These are phyloP conservation scores for Inga leiocalycina DNA, from an alignment of 306 rosid species.

Conservation along the genomic window DNA sequence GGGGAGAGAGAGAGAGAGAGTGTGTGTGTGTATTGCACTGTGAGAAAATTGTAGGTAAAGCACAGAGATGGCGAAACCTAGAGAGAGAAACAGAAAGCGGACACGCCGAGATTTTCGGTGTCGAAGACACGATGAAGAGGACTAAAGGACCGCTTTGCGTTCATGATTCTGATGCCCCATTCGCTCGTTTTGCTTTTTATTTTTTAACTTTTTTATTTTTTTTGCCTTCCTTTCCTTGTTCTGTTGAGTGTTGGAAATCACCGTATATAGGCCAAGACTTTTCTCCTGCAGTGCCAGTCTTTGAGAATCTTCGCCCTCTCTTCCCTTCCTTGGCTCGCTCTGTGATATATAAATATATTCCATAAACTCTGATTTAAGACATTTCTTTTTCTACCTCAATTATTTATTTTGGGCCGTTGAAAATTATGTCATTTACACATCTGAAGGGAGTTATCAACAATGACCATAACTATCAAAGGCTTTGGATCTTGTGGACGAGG, in stretches of 20 bases:
- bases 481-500: too few relatives aligned
- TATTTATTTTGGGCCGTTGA: background rate
- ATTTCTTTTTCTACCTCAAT: background rate
- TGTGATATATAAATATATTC: background rate
- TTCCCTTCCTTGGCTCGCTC: background rate
- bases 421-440: background rate
- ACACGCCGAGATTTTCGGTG: constrained; percentile 49
- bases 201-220: too few relatives aligned
- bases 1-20: constrained; percentile 18
- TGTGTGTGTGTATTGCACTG: background rate
- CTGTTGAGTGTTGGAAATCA: constrained; percentile 17
- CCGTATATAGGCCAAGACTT: background rate
- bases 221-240: background rate
- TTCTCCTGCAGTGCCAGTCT: background rate
- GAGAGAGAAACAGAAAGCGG: constrained; percentile 32
- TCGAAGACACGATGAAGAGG: constrained; percentile 44
- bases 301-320: background rate
- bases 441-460: background rate
- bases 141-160: constrained; percentile 41
- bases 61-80: constrained; percentile 20
- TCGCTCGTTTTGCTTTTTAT: constrained; percentile 13
- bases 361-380: too few relatives aligned
- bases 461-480: too few relatives aligned
- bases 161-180: constrained; percentile 52
- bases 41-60: constrained; percentile 26